Conservation (phyloP, 768 basidiomycete genomes). For the Kwoniella dendrophila region DNA sequence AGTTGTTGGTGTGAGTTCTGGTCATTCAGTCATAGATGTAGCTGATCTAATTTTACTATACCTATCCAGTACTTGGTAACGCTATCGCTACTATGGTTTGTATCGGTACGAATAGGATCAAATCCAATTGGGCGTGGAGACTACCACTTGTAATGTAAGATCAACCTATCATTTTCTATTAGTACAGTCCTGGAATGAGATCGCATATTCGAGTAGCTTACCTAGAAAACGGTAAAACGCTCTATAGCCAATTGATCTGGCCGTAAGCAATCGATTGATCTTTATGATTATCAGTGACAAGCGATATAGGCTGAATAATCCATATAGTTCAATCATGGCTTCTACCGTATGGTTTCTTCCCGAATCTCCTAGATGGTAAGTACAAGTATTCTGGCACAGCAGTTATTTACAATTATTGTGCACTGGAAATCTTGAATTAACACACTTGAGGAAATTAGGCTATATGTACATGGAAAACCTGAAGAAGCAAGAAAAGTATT, state of each 20-base stretch:
- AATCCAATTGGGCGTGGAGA: constrained; percentile 36
- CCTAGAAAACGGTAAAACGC: too few relatives aligned
- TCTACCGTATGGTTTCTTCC: constrained; percentile 29
- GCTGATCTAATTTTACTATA: background rate
- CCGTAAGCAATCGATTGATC: constrained; percentile 28
- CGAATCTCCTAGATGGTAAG: constrained; percentile 41
- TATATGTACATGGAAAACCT: constrained; percentile 30
- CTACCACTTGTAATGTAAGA: constrained; percentile 34
- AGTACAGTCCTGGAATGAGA: background rate
- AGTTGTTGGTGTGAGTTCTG: constrained; percentile 25
- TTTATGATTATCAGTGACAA: background rate
- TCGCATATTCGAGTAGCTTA: background rate
- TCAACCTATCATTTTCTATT: background rate
- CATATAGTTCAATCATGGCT: constrained; percentile 22
- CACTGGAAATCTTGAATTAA: background rate
- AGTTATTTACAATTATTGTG: too few relatives aligned
- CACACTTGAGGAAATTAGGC: constrained; percentile 18
- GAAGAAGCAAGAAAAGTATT: constrained; percentile 29
- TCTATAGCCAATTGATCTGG: constrained; percentile 21
- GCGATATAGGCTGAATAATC: background rate
- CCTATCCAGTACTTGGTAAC: constrained; percentile 23
- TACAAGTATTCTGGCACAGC: constrained; percentile 5
- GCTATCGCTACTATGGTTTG: constrained; percentile 21
- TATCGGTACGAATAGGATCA: constrained; percentile 15
- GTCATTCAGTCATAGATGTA: background rate